Base-by-base conservation (phyloP, 176 grass and related monocot species). In the Carex kokanica region DNA sequence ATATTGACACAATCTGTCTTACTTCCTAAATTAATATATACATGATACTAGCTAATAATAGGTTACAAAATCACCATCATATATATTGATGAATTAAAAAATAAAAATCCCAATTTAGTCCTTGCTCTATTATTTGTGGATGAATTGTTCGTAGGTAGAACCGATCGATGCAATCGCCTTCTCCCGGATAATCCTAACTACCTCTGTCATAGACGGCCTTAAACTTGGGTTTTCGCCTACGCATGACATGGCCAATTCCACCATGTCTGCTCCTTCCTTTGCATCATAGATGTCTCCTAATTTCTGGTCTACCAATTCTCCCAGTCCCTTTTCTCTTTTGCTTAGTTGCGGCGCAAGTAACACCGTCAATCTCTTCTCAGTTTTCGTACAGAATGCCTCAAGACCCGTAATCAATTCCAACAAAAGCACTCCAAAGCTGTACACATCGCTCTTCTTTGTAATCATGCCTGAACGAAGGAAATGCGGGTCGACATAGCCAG, bases 391-490 rank as follows among this genome's bases (percentile, higher is more conserved):
- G 23, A 88, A 86, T 59, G 95, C 95, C 82, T 93, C 86, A 54
- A 40, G 40, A 6, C 92, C 95, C 0, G 92, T 93, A 2, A 98
- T 47, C 66, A 95, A 85, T 82, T 98, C 92, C 52, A 98, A 84
- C 59, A 98, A 82, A n/a, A 98, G 95, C 73, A 98, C 91, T 5
- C 95, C 95, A 78, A 91, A 98, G 90, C 95, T 93, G 86, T 98
- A 98, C 56, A 95, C 90, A 87, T 98, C 95, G 78, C 83, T 98
- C 86, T 89, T 84, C 84, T 87, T 91, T 18, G 91, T 90, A 79
- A 94, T 81, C 53, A 91, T 82, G 3, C 95, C 95, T 14, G 92
- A 86, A 9, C 89, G 91, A 57, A 98, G 89, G 79, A 92, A 84
- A 78, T 98, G 86, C 0, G 92, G 92, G 79, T 98, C 95, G 5